Percentiles rank a stretch among this genome's conserved stretches.
phyloP scores from a whole-genome alignment of 768 basidiomycete genomes.

The Mrakia blollopis region DNA sequence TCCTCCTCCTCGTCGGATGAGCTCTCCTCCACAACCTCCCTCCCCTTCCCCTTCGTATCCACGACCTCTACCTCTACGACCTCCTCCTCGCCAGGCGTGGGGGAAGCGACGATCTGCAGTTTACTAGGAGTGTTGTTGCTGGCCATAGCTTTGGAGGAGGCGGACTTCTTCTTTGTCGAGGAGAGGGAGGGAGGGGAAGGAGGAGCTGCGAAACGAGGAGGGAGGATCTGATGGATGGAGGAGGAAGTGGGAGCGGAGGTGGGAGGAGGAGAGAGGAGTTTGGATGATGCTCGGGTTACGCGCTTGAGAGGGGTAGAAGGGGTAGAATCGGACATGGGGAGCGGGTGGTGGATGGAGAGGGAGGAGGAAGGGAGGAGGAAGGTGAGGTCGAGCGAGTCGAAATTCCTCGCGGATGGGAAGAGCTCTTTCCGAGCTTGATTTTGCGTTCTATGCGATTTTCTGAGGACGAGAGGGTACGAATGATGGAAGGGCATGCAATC shows the following conservation, averaged over 20 bases:
- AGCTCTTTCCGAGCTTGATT: too few species aligned
- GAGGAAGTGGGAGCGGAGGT: not conserved
- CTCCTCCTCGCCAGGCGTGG: not conserved
- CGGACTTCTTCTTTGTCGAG: not conserved
- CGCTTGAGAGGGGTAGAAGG: slow-evolving; percentile 2
- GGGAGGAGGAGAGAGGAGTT: slow-evolving; percentile 4
- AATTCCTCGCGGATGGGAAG: too few species aligned
- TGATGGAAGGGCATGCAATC: too few species aligned
- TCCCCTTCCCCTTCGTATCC: not conserved
- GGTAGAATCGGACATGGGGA: not conserved
- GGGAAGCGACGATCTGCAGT: not conserved
- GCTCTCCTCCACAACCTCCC: not conserved
- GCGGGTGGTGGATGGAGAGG: not conserved
- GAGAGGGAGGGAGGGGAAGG: slow-evolving; percentile 9
- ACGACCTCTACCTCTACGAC: not conserved
- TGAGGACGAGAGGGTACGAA: too few species aligned
- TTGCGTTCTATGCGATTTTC: too few species aligned
- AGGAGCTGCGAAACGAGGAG: slow-evolving; percentile 1
- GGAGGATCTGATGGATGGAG: not conserved
- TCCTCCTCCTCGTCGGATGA: not conserved
- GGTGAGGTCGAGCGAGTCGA: not conserved
- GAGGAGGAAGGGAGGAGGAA: not conserved
- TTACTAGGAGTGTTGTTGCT: not conserved
- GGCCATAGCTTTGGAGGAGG: not conserved
- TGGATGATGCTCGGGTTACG: slow-evolving; percentile 13